Evolutionary conservation across 1,284 basidiomycete genomes (phyloP).

Genomic region (Caloboletus firmus): DNA sequence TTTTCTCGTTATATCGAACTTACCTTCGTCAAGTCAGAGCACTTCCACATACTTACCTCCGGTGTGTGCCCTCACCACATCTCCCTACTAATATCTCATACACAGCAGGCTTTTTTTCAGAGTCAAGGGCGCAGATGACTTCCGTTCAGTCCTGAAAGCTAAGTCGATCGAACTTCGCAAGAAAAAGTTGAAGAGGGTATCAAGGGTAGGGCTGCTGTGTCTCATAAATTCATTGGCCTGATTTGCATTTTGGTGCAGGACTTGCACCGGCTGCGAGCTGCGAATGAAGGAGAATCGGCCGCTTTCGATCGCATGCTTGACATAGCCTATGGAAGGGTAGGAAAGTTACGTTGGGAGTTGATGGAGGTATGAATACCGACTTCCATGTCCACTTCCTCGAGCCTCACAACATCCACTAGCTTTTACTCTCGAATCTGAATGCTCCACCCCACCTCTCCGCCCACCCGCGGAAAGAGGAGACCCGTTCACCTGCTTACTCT

Average conservation of each 20-base stretch:
- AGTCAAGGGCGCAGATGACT: slow-evolving; percentile 59
- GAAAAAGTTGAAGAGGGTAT: slow-evolving; percentile 50
- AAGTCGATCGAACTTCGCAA: slow-evolving; percentile 32
- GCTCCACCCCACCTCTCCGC: slow-evolving; percentile 45
- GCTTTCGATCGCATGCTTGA: slow-evolving; percentile 66
- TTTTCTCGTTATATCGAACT: slow-evolving; percentile 29
- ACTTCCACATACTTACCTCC: slow-evolving; percentile 33
- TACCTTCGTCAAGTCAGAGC: slow-evolving; percentile 34
- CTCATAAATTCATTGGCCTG: background rate
- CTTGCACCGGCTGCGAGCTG: slow-evolving; percentile 52
- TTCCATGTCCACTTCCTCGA: slow-evolving; percentile 1
- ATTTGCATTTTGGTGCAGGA: slow-evolving; percentile 44
- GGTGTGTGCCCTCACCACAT: slow-evolving; percentile 13
- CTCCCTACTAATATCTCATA: slow-evolving; percentile 4
- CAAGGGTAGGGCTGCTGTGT: slow-evolving; percentile 41
- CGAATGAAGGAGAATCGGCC: slow-evolving; percentile 52
- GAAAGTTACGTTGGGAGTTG: slow-evolving; percentile 66
- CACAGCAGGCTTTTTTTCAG: slow-evolving; percentile 60
- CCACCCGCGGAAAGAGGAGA: slow-evolving; percentile 51
- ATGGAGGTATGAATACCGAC: slow-evolving; percentile 47
- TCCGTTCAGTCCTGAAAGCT: slow-evolving; percentile 42
- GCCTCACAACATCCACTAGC: slow-evolving; percentile 39
- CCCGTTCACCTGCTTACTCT: slow-evolving; percentile 63
- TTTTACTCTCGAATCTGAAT: slow-evolving; percentile 50
- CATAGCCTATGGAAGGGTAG: slow-evolving; percentile 77